Percentiles rank a stretch among this genome's conserved stretches.
Conservation (phyloP, 164 flowering plant genomes). For the Vitis rotundifolia region DNA sequence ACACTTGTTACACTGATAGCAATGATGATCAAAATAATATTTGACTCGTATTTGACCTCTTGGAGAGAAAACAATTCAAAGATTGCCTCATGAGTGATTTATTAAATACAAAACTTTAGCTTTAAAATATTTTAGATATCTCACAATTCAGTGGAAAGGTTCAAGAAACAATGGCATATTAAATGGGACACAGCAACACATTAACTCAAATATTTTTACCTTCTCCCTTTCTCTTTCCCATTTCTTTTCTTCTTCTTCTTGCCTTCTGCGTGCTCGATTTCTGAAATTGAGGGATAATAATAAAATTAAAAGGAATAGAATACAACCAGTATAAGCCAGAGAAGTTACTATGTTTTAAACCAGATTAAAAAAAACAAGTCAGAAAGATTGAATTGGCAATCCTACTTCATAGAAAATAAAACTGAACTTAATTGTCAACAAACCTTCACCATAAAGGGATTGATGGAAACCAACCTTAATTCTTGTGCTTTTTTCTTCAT, state of each 20-base stretch:
- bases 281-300: constrained; percentile 18
- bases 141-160: not conserved
- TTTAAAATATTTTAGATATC: too few species aligned
- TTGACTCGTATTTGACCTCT: too few species aligned
- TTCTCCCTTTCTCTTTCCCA: constrained; percentile 44
- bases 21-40: too few species aligned
- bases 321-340: not conserved
- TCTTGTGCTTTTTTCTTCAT: constrained; percentile 36
- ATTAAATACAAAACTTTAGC: too few species aligned
- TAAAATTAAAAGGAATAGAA: not conserved
- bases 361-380: not conserved
- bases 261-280: constrained; percentile 26
- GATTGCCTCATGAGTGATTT: too few species aligned
- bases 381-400: not conserved
- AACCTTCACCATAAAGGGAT: not conserved
- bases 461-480: constrained; percentile 32
- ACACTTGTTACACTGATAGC: too few species aligned
- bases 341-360: not conserved
- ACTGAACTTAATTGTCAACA: not conserved
- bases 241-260: constrained; percentile 36
- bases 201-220: constrained; percentile 22
- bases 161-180: not conserved
- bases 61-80: too few species aligned
- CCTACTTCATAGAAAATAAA: not conserved
- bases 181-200: not conserved